Percentiles rank a stretch among this genome's conserved stretches.
Conservation (phyloP, 192 early-diverging fungal genomes). For the Coemansia sp. region DNA sequence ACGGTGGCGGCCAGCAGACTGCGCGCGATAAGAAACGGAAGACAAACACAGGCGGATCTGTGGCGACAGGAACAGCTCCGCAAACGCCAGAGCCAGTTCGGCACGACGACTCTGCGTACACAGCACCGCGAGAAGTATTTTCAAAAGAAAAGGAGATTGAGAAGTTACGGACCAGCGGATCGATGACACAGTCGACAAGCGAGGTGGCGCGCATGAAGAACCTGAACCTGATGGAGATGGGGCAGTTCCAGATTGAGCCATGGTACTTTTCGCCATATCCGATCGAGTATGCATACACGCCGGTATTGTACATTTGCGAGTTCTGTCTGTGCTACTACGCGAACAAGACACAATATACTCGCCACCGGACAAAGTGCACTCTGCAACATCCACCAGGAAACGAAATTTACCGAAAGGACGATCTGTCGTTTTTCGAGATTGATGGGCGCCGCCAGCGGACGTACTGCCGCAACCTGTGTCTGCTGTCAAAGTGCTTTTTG, state of each 20-base stretch:
- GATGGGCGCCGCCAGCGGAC: conserved; percentile 90
- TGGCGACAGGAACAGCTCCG: conserved; percentile 40
- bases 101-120: conserved; percentile 47
- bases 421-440: conserved; percentile 96
- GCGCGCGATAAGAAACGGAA: conserved; percentile 49
- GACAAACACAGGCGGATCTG: conserved; percentile 50
- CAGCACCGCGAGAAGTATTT: conserved; percentile 54
- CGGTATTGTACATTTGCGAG: conserved; percentile 90
- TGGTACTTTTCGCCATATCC: conserved; percentile 99
- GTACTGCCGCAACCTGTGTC: conserved; percentile 94
- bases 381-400: conserved; percentile 97
- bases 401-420: conserved; percentile 93
- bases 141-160: conserved; percentile 97
- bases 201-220: conserved; percentile 96
- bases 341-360: conserved; percentile 66
- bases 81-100: conserved; percentile 44
- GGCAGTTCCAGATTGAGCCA: conserved; percentile 85
- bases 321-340: conserved; percentile 88
- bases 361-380: conserved; percentile 85
- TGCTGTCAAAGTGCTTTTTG: conserved; percentile 94
- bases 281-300: conserved; percentile 72
- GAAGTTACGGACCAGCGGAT: conserved; percentile 85
- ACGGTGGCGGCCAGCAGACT: conserved; percentile 29
- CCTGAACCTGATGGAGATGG: conserved; percentile 89
- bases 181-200: conserved; percentile 95